A percentile compares a stretch with the other conserved stretches of the same genome.
Conservation (phyloP, 2,329 filamentous ascomycete genomes). For the Phoma sp. region DNA sequence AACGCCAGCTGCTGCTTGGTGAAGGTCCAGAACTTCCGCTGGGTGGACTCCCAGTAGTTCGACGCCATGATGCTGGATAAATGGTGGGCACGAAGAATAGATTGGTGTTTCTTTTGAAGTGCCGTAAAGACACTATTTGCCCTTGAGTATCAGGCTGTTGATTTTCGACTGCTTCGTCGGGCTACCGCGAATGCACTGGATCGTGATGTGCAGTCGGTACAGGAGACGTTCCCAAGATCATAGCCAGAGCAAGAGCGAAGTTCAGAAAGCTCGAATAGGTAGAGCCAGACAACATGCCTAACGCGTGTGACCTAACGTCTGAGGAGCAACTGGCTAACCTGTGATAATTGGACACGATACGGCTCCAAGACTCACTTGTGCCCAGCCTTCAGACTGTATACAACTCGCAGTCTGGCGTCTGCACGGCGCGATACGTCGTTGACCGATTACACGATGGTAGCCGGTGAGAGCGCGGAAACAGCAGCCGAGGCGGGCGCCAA, state of each 20-base stretch:
- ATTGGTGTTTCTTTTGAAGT: background rate
- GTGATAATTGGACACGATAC: background rate
- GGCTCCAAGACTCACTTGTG: background rate
- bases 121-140: background rate
- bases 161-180: background rate
- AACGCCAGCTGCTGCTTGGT: conserved; percentile 79
- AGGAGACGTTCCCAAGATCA: background rate
- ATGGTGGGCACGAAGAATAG: background rate
- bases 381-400: background rate
- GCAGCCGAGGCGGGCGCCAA: conserved; percentile 13
- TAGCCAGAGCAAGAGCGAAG: background rate
- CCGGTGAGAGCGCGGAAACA: conserved; percentile 1
- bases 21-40: conserved; percentile 89
- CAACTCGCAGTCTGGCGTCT: background rate
- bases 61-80: conserved; percentile 71
- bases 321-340: background rate
- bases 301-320: background rate
- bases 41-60: conserved; percentile 96
- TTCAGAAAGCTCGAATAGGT: background rate
- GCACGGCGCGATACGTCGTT: background rate
- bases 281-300: background rate
- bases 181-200: background rate
- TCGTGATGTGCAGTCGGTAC: background rate
- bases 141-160: background rate
- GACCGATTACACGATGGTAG: conserved; percentile 5